A percentile compares a stretch with the other conserved stretches of the same genome.
phyloP scores from a whole-genome alignment of 177 flowering plant genomes.

The Telopea speciosissima region DNA sequence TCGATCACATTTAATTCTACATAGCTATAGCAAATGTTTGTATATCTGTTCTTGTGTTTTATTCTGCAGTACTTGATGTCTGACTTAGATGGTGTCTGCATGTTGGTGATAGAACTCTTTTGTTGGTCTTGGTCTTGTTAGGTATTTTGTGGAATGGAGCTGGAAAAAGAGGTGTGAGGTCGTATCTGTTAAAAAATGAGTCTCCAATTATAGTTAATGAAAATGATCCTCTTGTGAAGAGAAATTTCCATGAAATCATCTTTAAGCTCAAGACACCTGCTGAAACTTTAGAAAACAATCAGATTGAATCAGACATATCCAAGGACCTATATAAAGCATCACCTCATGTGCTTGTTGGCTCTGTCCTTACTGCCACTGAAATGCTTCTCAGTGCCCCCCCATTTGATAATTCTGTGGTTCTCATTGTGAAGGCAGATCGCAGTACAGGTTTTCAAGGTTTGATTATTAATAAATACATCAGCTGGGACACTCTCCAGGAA shows the following conservation, averaged over 20 bases:
- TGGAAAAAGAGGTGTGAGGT: slow-evolving; percentile 19
- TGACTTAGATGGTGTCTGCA: not conserved
- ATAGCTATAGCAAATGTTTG: not conserved
- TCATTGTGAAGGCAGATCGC: slow-evolving; percentile 62
- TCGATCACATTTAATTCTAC: too few species aligned
- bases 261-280: slow-evolving; percentile 22
- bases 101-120: not conserved
- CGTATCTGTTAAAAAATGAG: slow-evolving; percentile 13
- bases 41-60: too few species aligned
- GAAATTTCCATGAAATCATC: slow-evolving; percentile 34
- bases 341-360: slow-evolving; percentile 39
- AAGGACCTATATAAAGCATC: slow-evolving; percentile 14
- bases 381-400: slow-evolving; percentile 47
- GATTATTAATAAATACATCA: slow-evolving; percentile 68
- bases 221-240: slow-evolving; percentile 12
- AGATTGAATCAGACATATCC: slow-evolving; percentile 19
- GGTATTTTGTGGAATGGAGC: slow-evolving; percentile 37
- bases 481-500: slow-evolving; percentile 52
- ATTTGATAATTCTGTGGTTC: slow-evolving; percentile 58
- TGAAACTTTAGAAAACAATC: slow-evolving; percentile 7
- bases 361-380: slow-evolving; percentile 66
- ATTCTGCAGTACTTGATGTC: not conserved
- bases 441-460: slow-evolving; percentile 62
- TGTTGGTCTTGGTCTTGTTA: slow-evolving; percentile 13
- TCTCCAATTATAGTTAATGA: slow-evolving; percentile 10